Evolutionary conservation across 495 filamentous ascomycete genomes (phyloP).

Genomic region (Talaromyces adpressus): DNA sequence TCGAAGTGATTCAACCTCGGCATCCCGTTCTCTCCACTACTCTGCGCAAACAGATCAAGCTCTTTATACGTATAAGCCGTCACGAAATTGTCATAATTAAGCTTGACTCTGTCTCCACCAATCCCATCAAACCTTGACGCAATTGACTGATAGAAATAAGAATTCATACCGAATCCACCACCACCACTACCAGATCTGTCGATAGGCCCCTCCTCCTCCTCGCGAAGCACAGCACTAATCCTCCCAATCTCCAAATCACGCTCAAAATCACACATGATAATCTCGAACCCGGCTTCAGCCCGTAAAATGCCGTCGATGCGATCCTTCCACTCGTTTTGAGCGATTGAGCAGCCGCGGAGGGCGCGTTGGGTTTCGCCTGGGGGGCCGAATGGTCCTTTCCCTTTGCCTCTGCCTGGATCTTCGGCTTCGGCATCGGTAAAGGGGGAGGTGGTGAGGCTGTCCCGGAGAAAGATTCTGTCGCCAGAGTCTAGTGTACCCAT

Average conservation of each 20-base stretch:
- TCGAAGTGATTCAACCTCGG: conserved; percentile 4
- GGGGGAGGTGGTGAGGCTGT: conserved; percentile 5
- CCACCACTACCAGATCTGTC: neutral
- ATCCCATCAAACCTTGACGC: conserved; percentile 53
- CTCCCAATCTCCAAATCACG: conserved; percentile 27
- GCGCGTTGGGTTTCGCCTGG: conserved; percentile 39
- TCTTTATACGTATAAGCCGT: conserved; percentile 46
- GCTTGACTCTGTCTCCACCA: conserved; percentile 39
- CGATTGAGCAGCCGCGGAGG: conserved; percentile 40
- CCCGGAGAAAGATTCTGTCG: conserved; percentile 43
- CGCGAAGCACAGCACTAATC: conserved; percentile 16
- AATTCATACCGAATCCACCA: neutral
- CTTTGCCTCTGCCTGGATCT: neutral
- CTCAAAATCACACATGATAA: conserved; percentile 59
- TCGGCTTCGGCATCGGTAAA: neutral
- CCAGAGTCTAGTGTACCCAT: conserved; percentile 58
- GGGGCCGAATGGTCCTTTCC: neutral
- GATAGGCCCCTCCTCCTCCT: neutral
- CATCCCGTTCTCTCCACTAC: conserved; percentile 20
- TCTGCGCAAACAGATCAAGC: conserved; percentile 39
- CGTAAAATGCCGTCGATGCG: conserved; percentile 54
- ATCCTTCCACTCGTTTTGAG: conserved; percentile 34
- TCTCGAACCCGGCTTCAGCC: conserved; percentile 64
- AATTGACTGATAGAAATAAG: conserved; percentile 24
- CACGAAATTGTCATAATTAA: conserved; percentile 58